These are phyloP conservation scores for Nissolia schottii DNA, from an alignment of 306 rosid genomes.

Conservation along the genomic window DNA sequence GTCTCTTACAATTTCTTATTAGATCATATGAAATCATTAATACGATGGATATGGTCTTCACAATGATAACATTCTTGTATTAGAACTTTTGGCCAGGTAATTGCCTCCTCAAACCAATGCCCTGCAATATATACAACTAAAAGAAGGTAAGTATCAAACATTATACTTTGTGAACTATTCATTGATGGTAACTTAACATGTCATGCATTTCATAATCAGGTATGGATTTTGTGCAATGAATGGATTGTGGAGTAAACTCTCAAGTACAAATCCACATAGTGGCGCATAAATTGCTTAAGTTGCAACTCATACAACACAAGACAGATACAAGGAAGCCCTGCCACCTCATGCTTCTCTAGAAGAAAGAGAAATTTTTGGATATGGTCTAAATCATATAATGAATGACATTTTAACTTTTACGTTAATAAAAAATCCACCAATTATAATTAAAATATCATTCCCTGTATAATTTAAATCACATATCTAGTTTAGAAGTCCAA, in stretches of 20 bases:
- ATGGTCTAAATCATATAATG: no score
- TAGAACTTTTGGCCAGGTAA: constrained; percentile 31
- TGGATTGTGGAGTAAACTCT: constrained; percentile 69
- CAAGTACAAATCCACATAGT: constrained; percentile 52
- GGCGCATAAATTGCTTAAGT: constrained; percentile 52
- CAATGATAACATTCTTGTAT: constrained; percentile 23
- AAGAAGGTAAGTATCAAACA: constrained; percentile 42
- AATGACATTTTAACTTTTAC: no score
- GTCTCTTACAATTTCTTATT: background rate
- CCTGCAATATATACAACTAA: constrained; percentile 40
- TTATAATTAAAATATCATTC: no score
- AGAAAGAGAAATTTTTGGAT: no score
- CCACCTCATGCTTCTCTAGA: constrained; percentile 31
- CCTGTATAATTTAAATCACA: no score
- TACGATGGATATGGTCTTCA: background rate
- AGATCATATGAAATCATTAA: no score
- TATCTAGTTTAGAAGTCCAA: no score
- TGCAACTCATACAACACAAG: constrained; percentile 72
- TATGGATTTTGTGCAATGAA: constrained; percentile 78
- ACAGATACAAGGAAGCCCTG: constrained; percentile 45
- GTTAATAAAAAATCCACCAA: no score
- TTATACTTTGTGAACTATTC: background rate
- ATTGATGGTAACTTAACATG: background rate
- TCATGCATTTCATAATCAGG: constrained; percentile 30
- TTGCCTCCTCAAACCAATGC: constrained; percentile 71